Percentiles rank a stretch among this genome's conserved stretches.
Evolutionary conservation across 2,329 filamentous ascomycete genomes (phyloP).

Genomic region (Periconia sp.): DNA sequence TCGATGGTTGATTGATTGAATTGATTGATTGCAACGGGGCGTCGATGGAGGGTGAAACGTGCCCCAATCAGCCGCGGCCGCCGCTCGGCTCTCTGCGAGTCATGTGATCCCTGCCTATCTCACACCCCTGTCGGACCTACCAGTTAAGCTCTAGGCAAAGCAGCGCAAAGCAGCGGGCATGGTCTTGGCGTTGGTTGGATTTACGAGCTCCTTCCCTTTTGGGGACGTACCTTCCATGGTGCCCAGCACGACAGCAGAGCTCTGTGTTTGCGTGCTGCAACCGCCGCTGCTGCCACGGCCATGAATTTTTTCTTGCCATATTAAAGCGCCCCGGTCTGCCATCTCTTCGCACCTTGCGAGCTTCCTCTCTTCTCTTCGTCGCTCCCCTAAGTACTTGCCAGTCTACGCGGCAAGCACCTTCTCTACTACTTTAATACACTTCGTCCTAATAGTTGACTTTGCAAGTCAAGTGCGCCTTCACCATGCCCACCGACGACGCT

Average conservation of each 20-base stretch:
- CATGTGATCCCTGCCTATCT: background rate
- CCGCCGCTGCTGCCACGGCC: background rate
- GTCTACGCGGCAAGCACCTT: background rate
- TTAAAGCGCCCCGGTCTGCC: background rate
- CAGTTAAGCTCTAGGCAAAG: background rate
- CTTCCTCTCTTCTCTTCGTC: background rate
- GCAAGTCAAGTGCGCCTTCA: conserved; percentile 13
- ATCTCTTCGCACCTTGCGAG: background rate
- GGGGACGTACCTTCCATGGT: background rate
- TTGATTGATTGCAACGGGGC: background rate
- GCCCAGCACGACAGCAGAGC: background rate
- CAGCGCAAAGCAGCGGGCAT: background rate
- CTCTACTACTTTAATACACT: background rate
- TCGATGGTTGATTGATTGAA: background rate
- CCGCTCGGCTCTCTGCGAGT: background rate
- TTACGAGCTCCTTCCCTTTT: background rate
- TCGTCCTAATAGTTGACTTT: background rate
- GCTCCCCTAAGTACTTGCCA: background rate
- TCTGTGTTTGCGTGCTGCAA: background rate
- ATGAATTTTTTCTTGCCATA: background rate
- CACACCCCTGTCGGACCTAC: background rate
- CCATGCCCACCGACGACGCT: conserved; percentile 28
- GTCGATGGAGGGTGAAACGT: background rate
- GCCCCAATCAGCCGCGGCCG: background rate
- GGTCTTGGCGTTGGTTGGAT: background rate